phyloP scores from a whole-genome alignment of 2,329 filamentous ascomycete genomes.

The Talaromyces atroroseus region DNA sequence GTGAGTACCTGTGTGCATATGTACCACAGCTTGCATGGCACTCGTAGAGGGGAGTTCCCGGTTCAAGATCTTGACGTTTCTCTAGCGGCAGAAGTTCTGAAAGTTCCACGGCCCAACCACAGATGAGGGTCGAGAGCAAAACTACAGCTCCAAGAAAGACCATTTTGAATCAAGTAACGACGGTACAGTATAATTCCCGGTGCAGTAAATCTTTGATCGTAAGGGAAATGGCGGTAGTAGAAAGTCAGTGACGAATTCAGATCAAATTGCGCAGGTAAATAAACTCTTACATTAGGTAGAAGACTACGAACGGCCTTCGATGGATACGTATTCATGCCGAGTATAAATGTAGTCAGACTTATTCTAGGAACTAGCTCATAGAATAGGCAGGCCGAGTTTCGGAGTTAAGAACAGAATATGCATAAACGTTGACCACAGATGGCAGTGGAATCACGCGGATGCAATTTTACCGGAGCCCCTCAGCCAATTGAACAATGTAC shows the following conservation, averaged over 20 bases:
- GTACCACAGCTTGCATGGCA: constrained; percentile 33
- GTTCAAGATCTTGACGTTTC: constrained; percentile 8
- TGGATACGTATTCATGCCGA: no score
- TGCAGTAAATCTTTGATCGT: no score
- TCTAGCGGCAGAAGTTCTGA: not conserved
- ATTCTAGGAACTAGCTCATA: no score
- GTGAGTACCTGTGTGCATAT: not conserved
- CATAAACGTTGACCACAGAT: not conserved
- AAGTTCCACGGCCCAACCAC: not conserved
- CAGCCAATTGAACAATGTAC: not conserved
- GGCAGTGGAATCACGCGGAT: constrained; percentile 4
- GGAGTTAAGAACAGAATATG: not conserved
- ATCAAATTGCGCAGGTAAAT: no score
- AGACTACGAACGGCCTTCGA: no score
- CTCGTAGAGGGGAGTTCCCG: constrained; percentile 28
- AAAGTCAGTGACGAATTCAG: no score
- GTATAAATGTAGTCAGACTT: no score
- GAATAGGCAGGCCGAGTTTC: not conserved
- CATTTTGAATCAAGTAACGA: not conserved
- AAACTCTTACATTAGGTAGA: no score
- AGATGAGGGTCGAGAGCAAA: not conserved
- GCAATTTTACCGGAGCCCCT: not conserved
- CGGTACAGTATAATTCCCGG: no score
- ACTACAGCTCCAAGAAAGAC: not conserved
- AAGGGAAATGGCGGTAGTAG: no score